Percentiles rank a stretch among this genome's conserved stretches.
These are phyloP conservation scores for Prototheca cutis DNA, from an alignment of 163 green algal genomes.

Conservation along the genomic window DNA sequence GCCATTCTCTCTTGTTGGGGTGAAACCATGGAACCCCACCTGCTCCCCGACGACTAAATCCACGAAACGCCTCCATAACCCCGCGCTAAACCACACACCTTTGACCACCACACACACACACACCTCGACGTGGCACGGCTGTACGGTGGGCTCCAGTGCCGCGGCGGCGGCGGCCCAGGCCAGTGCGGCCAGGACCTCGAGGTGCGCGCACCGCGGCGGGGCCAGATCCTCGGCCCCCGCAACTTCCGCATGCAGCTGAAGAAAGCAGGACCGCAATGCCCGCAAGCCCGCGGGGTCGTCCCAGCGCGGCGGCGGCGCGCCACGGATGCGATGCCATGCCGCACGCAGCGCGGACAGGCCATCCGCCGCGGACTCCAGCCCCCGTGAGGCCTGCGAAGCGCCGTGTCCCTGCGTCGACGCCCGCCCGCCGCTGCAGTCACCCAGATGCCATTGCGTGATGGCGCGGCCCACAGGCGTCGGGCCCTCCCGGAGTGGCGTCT, in stretches of 20 bases:
- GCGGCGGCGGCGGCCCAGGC: neutral
- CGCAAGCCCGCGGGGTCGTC: no score
- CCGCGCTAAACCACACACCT: neutral
- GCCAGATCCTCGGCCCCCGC: neutral
- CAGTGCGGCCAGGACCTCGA: neutral
- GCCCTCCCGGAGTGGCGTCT: neutral
- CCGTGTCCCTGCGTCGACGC: neutral
- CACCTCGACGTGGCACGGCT: neutral
- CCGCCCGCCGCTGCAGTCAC: neutral
- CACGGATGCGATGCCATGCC: neutral
- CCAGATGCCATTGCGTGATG: constrained; percentile 2
- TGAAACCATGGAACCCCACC: neutral
- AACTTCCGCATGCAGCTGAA: neutral
- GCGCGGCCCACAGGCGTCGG: neutral
- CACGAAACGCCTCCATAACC: neutral
- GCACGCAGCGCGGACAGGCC: neutral
- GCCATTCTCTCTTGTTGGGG: neutral
- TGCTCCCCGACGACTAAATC: neutral
- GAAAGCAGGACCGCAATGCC: neutral
- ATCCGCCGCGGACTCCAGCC: neutral
- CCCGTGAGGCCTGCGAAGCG: neutral
- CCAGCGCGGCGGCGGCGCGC: neutral
- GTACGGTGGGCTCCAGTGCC: neutral
- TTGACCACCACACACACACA: neutral
- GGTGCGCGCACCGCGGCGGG: neutral